phyloP scores from a whole-genome alignment of 345 rosid species.

The Rhizophora mangle region DNA sequence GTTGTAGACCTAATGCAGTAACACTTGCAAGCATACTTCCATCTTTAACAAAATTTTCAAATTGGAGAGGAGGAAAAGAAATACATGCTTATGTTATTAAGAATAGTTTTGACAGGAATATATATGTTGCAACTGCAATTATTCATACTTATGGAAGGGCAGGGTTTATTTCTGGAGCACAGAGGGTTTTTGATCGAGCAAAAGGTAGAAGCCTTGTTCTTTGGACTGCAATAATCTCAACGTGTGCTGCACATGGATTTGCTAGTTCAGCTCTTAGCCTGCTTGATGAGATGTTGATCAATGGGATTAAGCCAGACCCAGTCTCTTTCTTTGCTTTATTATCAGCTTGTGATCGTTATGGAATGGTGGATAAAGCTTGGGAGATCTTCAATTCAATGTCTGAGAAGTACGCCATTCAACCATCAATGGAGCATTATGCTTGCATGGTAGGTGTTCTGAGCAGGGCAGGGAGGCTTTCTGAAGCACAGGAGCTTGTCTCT shows the following conservation, averaged over 20 bases:
- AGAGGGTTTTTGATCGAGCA: slow-evolving; percentile 48
- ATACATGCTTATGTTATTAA: slow-evolving; percentile 62
- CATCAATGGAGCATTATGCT: slow-evolving; percentile 73
- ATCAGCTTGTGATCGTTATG: slow-evolving; percentile 73
- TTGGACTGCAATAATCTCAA: slow-evolving; percentile 85
- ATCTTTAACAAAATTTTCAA: slow-evolving; percentile 45
- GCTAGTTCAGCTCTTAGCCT: slow-evolving; percentile 45
- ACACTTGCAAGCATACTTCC: slow-evolving; percentile 71
- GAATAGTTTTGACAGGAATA: slow-evolving; percentile 43
- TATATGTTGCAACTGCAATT: slow-evolving; percentile 65
- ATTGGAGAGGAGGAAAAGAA: slow-evolving; percentile 73
- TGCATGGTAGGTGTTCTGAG: slow-evolving; percentile 73
- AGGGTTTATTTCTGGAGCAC: slow-evolving; percentile 62
- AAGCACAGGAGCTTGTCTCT: slow-evolving; percentile 62
- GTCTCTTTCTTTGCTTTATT: slow-evolving; percentile 71
- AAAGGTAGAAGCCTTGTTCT: slow-evolving; percentile 59
- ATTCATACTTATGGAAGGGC: slow-evolving; percentile 69
- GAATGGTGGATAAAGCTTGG: slow-evolving; percentile 55
- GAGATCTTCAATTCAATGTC: slow-evolving; percentile 55
- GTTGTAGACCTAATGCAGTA: slow-evolving; percentile 55
- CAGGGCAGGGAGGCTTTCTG: slow-evolving; percentile 67
- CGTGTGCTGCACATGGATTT: slow-evolving; percentile 74
- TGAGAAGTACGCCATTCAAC: slow-evolving; percentile 39
- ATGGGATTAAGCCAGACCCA: slow-evolving; percentile 55
- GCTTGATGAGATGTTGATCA: slow-evolving; percentile 53